Evolutionary conservation across 2,329 filamentous ascomycete species (phyloP), one percentile per base, ranked within the genome.

Genomic region (Rutstroemia sydowiana): DNA sequence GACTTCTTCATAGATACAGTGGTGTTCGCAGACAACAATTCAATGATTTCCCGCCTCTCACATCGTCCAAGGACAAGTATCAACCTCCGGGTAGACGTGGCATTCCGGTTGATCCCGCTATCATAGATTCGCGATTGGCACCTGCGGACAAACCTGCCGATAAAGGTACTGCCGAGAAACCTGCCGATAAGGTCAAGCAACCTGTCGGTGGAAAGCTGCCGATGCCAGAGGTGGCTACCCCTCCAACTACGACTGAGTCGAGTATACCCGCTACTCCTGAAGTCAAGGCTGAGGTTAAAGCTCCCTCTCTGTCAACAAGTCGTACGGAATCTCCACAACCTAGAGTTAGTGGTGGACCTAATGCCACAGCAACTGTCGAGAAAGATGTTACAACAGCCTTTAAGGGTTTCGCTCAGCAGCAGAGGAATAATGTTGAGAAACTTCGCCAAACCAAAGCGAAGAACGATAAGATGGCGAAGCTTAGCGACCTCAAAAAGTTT

Each of bases 401-500:
- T 68, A 85, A 81, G 66, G 73, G 69, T 8, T 87, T 87, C 65
- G 82, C 81, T 18, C 74, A 69, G 21, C 74, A 75, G 54, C 75
- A 82, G 64, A 74, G 77, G 52, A 71, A 70, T 52, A 75, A 74
- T 53, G 75, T 75, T 5, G 78, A 83, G 61, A 78, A 81, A 62
- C 73, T 68, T 36, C 74, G 81, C 42, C 72, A 68, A 56, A 77
- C 70, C 60, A 84, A 83, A 66, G 75, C 76, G 9, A 81, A 77
- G 65, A 77, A 76, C 54, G 93, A 97, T 67, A 95, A 95, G 67
- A 89, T 91, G 59, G 83, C 93, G 58, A 96, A 95, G 69, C 70
- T 98, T 56, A 95, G 88, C 54, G 93, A 98, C 70, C 72, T 98
- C 53, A 95, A 93, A 75, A 95, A 92, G 65, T 98, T 98, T 69